These are phyloP conservation scores for Leucogyrophana mollusca DNA, from an alignment of 768 basidiomycete genomes.

Conservation along the genomic window DNA sequence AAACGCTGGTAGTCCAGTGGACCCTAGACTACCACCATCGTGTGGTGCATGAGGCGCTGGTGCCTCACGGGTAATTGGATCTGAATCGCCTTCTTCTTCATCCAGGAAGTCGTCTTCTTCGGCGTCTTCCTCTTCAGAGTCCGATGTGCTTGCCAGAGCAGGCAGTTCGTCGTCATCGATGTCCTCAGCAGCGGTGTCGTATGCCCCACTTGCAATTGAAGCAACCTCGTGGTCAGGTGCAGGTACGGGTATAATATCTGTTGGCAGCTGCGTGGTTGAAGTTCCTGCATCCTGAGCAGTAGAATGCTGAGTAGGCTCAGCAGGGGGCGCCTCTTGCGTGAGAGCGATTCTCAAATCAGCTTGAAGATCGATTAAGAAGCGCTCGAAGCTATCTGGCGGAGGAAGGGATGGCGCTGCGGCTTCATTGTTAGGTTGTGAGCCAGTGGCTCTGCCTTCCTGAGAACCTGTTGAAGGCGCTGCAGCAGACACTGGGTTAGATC, in stretches of 20 bases:
- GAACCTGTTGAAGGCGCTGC: not conserved
- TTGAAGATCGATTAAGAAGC: constrained; percentile 79
- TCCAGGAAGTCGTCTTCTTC: constrained; percentile 24
- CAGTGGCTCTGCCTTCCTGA: too few relatives aligned
- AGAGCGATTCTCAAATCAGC: constrained; percentile 66
- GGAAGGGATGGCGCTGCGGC: constrained; percentile 27
- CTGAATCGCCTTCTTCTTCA: constrained; percentile 19
- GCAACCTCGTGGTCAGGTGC: not conserved
- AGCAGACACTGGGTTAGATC: constrained; percentile 6
- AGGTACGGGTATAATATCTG: not conserved
- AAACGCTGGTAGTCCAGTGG: constrained; percentile 8
- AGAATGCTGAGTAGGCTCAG: constrained; percentile 7
- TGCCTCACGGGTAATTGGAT: not conserved
- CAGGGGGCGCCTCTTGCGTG: constrained; percentile 34
- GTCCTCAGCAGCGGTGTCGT: constrained; percentile 7
- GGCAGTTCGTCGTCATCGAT: constrained; percentile 30
- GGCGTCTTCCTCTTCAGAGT: constrained; percentile 29
- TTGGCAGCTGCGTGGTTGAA: too few relatives aligned
- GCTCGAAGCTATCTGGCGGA: constrained; percentile 72
- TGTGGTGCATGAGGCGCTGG: too few relatives aligned
- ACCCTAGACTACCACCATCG: too few relatives aligned
- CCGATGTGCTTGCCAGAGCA: constrained; percentile 31
- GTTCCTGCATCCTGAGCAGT: not conserved
- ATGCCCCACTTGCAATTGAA: constrained; percentile 1
- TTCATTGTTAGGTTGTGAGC: constrained; percentile 1